Conservation (phyloP, 306 rosid species). For the Carpinus fangiana region DNA sequence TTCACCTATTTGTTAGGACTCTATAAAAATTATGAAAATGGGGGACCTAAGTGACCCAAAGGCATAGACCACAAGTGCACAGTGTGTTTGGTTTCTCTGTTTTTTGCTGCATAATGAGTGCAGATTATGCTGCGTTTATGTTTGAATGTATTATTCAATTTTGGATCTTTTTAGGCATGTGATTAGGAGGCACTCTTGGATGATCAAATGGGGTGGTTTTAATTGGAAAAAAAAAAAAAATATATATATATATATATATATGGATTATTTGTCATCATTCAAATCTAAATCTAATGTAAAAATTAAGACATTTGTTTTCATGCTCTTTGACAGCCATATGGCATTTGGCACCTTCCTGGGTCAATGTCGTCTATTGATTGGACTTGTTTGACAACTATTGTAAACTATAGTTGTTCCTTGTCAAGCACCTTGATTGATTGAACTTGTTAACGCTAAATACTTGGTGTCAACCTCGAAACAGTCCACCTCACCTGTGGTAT, state of each 20-base stretch:
- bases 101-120: too few relatives aligned
- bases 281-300: not conserved
- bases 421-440: not conserved
- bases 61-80: not conserved
- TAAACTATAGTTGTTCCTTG: not conserved
- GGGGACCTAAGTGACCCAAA: not conserved
- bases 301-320: not conserved
- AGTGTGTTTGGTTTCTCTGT: too few relatives aligned
- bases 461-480: not conserved
- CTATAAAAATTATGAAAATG: too few relatives aligned
- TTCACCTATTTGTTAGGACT: too few relatives aligned
- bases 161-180: not conserved
- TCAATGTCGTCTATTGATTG: not conserved
- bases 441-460: not conserved
- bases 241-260: too few relatives aligned
- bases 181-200: too few relatives aligned
- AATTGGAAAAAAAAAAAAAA: not conserved
- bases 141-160: not conserved
- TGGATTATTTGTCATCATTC: not conserved
- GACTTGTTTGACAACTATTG: not conserved
- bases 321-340: not conserved
- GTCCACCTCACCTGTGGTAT: not conserved
- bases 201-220: not conserved
- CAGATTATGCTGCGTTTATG: not conserved
- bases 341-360: not conserved